Evolutionary conservation across 164 flowering plant genomes (phyloP).

Genomic region (Kalanchoe fedtschenkoi): DNA sequence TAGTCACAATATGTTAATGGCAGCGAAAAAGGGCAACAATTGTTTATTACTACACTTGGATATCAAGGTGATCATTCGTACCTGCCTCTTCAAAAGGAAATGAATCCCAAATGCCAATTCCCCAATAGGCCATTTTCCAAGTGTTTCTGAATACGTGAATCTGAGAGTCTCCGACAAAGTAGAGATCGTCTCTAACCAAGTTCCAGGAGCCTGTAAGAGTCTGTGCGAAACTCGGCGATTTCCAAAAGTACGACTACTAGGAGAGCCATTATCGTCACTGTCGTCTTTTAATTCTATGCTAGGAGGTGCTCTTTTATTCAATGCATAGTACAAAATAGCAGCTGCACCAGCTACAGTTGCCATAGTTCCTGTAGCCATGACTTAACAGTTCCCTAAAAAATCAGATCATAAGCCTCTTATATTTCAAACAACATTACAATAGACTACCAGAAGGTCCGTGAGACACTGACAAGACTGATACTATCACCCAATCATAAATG

Average conservation of each 20-base stretch:
- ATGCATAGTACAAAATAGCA: conserved; percentile 83
- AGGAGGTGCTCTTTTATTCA: conserved; percentile 48
- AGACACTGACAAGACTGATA: too few relatives aligned
- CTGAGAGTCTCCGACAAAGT: conserved; percentile 89
- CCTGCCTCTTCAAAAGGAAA: conserved; percentile 93
- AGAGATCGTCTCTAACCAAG: conserved; percentile 92
- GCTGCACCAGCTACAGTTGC: conserved; percentile 99
- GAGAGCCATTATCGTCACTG: conserved; percentile 23
- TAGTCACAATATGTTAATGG: too few relatives aligned
- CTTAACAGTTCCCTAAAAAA: not conserved
- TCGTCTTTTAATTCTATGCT: conserved; percentile 23
- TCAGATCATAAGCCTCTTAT: not conserved
- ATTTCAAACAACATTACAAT: not conserved
- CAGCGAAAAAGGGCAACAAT: not conserved
- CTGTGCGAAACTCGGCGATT: conserved; percentile 49
- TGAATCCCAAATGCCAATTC: conserved; percentile 94
- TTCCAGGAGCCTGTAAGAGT: conserved; percentile 80
- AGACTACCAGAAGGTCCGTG: not conserved
- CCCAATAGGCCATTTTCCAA: conserved; percentile 98
- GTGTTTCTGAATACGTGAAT: conserved; percentile 90
- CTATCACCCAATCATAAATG: too few relatives aligned
- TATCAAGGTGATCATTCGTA: conserved; percentile 15
- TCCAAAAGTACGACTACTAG: conserved; percentile 20
- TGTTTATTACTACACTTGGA: not conserved
- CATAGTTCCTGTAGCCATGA: conserved; percentile 97